Conservation (phyloP, 805 yeast species). For the Ogataea henricii region DNA sequence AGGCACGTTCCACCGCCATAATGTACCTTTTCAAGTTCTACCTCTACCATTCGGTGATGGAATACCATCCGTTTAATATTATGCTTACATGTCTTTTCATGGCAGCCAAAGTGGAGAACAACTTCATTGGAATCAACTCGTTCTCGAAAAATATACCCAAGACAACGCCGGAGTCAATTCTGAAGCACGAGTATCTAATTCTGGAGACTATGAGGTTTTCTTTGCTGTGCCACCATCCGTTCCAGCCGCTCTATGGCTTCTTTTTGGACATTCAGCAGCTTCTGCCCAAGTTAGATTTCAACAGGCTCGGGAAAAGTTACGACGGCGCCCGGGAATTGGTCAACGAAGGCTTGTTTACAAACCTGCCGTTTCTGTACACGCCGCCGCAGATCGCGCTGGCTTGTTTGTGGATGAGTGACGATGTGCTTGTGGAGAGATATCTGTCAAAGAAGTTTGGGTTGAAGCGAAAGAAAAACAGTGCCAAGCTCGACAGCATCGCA, state of each 20-base stretch:
- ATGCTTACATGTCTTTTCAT: conserved; percentile 81
- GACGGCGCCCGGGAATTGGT: conserved; percentile 69
- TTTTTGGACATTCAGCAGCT: conserved; percentile 81
- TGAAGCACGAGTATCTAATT: conserved; percentile 78
- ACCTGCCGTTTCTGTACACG: conserved; percentile 73
- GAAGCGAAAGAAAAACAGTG: conserved; percentile 25
- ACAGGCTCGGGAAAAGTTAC: conserved; percentile 65
- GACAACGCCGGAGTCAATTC: conserved; percentile 63
- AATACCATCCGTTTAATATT: conserved; percentile 81
- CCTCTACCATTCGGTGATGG: conserved; percentile 79
- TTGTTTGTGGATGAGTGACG: conserved; percentile 69
- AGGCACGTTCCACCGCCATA: conserved; percentile 84
- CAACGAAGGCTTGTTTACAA: conserved; percentile 71
- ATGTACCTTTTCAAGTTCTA: conserved; percentile 81
- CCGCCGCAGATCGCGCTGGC: conserved; percentile 97
- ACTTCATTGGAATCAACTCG: conserved; percentile 79
- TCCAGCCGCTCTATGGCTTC: conserved; percentile 89
- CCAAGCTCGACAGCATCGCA: conserved; percentile 17
- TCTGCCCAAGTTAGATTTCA: conserved; percentile 50
- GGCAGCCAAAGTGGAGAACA: conserved; percentile 92
- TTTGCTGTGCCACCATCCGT: conserved; percentile 84
- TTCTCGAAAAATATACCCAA: conserved; percentile 73
- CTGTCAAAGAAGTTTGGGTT: conserved; percentile 60
- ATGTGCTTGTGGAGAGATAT: conserved; percentile 64
- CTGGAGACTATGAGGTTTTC: conserved; percentile 78